phyloP scores from a whole-genome alignment of 2,329 filamentous ascomycete genomes.

The Aspergillus ochraceus region DNA sequence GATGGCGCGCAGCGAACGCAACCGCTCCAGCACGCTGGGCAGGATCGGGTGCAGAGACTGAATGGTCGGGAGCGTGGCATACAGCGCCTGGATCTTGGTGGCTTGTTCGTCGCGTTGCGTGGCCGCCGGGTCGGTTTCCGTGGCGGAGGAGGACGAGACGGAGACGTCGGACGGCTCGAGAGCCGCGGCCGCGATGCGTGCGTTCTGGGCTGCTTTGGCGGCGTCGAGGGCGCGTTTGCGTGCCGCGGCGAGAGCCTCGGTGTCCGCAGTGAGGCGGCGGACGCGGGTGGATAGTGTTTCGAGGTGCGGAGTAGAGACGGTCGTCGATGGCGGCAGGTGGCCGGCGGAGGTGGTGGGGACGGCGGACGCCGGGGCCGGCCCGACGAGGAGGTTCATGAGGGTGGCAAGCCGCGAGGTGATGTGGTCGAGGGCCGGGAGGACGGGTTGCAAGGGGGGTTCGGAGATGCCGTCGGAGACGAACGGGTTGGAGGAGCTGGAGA shows the following conservation, averaged over 20 bases:
- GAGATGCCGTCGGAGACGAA: slow-evolving; percentile 47
- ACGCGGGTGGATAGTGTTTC: slow-evolving; percentile 46
- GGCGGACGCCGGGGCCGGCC: slow-evolving; percentile 32
- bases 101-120: slow-evolving; percentile 63
- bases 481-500: slow-evolving; percentile 68
- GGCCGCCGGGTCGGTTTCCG: slow-evolving; percentile 57
- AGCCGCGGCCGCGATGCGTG: slow-evolving; percentile 34
- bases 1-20: slow-evolving; percentile 79
- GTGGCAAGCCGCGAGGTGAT: slow-evolving; percentile 79
- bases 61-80: slow-evolving; percentile 83
- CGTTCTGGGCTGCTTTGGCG: slow-evolving; percentile 42
- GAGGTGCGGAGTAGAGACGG: slow-evolving; percentile 42
- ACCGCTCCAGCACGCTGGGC: slow-evolving; percentile 78
- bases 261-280: slow-evolving; percentile 45
- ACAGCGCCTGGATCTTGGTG: slow-evolving; percentile 87
- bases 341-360: slow-evolving; percentile 18
- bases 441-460: slow-evolving; percentile 58
- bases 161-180: slow-evolving; percentile 30
- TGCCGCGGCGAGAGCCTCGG: slow-evolving; percentile 44
- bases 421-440: slow-evolving; percentile 77
- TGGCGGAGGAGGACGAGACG: slow-evolving; percentile 28
- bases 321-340: slow-evolving; percentile 21
- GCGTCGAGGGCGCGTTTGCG: slow-evolving; percentile 45
- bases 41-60: slow-evolving; percentile 82
- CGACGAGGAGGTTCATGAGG: slow-evolving; percentile 55